Evolutionary conservation across 208 protist species (phyloP).

Genomic region (Trypanosoma theileri): DNA sequence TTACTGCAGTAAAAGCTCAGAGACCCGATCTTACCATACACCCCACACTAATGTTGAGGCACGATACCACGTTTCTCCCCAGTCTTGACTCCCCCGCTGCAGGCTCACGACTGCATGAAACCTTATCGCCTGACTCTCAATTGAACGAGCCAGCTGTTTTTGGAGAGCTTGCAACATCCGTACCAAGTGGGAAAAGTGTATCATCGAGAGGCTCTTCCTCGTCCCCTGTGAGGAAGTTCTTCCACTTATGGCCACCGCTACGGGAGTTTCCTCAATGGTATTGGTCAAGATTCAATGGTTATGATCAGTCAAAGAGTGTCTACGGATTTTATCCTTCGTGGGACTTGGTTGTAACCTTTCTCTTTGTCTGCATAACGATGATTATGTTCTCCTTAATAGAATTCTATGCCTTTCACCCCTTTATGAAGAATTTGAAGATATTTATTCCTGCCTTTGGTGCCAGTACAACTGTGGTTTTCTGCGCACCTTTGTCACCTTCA

Average conservation of each 20-base stretch:
- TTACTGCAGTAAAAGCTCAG: no score
- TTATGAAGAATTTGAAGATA: conserved; percentile 40
- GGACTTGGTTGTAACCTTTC: conserved; percentile 47
- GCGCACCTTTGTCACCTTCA: conserved; percentile 48
- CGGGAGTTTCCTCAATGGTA: conserved; percentile 54
- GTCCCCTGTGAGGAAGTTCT: neutral
- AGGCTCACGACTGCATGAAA: neutral
- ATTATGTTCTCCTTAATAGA: conserved; percentile 55
- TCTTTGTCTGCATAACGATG: conserved; percentile 52
- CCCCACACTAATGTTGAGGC: neutral
- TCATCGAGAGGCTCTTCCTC: neutral
- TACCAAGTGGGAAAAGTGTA: neutral
- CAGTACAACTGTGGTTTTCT: conserved; percentile 50
- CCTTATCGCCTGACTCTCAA: neutral
- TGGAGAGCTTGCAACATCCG: neutral
- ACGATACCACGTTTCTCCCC: neutral
- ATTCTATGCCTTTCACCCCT: conserved; percentile 52
- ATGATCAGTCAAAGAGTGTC: conserved; percentile 47
- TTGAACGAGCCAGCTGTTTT: neutral
- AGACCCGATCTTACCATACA: neutral
- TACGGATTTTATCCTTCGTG: conserved; percentile 54
- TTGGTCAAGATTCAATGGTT: conserved; percentile 48
- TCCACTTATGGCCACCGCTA: conserved; percentile 33
- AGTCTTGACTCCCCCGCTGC: neutral
- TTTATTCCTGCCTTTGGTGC: conserved; percentile 69